phyloP scores from a whole-genome alignment of 2,329 filamentous ascomycete species.

The Penicillium freii region DNA sequence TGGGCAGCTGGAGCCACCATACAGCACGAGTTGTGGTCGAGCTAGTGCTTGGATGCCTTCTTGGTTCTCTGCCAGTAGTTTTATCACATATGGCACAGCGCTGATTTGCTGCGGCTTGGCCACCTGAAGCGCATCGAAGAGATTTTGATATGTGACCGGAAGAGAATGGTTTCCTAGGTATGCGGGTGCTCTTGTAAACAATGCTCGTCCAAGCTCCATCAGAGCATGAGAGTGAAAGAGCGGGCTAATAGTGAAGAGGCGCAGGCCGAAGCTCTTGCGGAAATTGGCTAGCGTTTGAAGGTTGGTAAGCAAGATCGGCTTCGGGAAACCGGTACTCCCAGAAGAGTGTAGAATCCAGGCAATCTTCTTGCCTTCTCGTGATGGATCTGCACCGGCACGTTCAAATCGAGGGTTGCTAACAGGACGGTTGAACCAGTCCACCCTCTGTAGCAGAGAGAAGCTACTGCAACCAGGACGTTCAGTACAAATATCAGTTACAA shows the following conservation, averaged over 20 bases:
- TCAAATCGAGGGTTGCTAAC: slow-evolving; percentile 5
- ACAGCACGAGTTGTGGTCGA: slow-evolving; percentile 53
- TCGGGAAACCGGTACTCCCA: slow-evolving; percentile 61
- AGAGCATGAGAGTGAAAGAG: slow-evolving; percentile 61
- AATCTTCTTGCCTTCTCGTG: slow-evolving; percentile 35
- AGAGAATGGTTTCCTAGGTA: slow-evolving; percentile 56
- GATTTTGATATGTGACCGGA: slow-evolving; percentile 52
- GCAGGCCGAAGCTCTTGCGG: slow-evolving; percentile 44
- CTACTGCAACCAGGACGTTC: slow-evolving; percentile 23
- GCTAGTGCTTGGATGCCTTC: slow-evolving; percentile 52
- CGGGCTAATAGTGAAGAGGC: slow-evolving; percentile 54
- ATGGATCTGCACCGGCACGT: slow-evolving; percentile 19
- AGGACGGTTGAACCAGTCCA: slow-evolving; percentile 23
- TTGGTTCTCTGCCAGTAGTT: slow-evolving; percentile 58
- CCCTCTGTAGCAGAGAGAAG: slow-evolving; percentile 20
- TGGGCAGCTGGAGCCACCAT: slow-evolving; percentile 57
- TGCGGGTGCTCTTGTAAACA: slow-evolving; percentile 51
- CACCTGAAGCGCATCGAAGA: slow-evolving; percentile 36
- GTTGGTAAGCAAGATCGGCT: slow-evolving; percentile 60
- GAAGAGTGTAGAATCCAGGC: slow-evolving; percentile 49
- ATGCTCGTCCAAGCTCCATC: slow-evolving; percentile 52
- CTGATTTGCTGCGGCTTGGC: slow-evolving; percentile 45
- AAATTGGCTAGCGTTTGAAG: slow-evolving; percentile 51
- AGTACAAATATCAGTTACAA: slow-evolving; percentile 15
- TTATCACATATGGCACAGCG: slow-evolving; percentile 63